Conservation (phyloP, 2,329 filamentous ascomycete genomes). For the Penicillium hordei region DNA sequence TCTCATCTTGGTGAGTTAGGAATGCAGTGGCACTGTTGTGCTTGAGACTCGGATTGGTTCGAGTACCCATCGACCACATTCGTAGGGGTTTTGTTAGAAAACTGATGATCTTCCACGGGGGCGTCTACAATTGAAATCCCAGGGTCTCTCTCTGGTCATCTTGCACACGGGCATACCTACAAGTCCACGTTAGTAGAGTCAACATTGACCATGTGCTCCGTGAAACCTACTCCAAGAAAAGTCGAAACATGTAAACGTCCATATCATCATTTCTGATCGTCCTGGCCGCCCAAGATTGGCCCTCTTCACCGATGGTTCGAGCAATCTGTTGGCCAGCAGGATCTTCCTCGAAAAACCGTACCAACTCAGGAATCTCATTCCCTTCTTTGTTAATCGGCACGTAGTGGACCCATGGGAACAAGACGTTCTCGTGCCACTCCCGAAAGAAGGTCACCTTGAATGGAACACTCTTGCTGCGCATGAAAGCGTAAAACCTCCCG, state of each 20-base stretch:
- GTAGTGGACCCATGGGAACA: constrained; percentile 59
- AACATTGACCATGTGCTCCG: background rate
- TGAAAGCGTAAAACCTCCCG: constrained; percentile 53
- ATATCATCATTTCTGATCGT: constrained; percentile 60
- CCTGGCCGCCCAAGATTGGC: constrained; percentile 55
- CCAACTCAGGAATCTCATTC: constrained; percentile 54
- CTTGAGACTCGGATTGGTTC: background rate
- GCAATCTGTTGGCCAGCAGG: constrained; percentile 51
- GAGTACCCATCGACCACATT: background rate
- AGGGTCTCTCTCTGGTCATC: constrained; percentile 10
- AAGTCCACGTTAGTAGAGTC: background rate
- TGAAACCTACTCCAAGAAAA: constrained; percentile 47
- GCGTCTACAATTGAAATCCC: background rate
- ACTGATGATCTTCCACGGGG: background rate
- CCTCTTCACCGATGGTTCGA: constrained; percentile 53
- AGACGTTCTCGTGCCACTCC: constrained; percentile 60
- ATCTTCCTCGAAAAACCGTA: constrained; percentile 49
- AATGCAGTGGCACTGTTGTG: background rate
- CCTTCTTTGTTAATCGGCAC: constrained; percentile 53
- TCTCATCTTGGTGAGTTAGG: background rate
- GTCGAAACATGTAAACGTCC: constrained; percentile 57
- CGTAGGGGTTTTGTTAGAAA: background rate
- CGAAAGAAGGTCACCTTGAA: constrained; percentile 55
- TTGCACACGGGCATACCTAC: constrained; percentile 14
- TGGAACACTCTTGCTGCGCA: constrained; percentile 50